Conservation (phyloP, 179 eudicot species). For the Beta lomatogona region DNA sequence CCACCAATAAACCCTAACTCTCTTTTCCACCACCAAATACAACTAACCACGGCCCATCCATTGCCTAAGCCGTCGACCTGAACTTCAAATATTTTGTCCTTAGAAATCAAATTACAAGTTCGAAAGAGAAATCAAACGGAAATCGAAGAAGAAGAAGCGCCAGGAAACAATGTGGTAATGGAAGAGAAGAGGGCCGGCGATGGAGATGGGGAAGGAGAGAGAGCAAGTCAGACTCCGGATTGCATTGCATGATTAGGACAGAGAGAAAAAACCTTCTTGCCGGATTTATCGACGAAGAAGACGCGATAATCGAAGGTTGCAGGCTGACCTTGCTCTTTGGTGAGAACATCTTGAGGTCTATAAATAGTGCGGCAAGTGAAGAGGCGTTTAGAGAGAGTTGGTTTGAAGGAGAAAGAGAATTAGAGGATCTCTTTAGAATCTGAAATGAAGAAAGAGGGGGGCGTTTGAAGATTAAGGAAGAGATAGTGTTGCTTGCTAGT, state of each 20-base stretch:
- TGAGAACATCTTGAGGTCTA: conserved; percentile 48
- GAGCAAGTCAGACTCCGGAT: background rate
- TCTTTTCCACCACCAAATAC: no score
- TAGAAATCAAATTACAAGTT: no score
- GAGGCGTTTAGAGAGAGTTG: conserved; percentile 41
- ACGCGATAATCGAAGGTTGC: conserved; percentile 85
- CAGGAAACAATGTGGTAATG: no score
- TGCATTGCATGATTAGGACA: background rate
- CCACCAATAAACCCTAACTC: no score
- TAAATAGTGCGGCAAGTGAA: conserved; percentile 61
- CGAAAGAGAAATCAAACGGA: no score
- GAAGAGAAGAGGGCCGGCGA: no score
- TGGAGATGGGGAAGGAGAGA: no score
- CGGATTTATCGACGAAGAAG: conserved; percentile 71
- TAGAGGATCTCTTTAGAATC: conserved; percentile 28
- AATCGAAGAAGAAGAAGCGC: no score
- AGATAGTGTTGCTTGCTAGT: conserved; percentile 39
- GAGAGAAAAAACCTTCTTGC: conserved; percentile 59
- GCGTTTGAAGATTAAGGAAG: conserved; percentile 46
- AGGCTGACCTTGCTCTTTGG: conserved; percentile 57
- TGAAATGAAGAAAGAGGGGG: conserved; percentile 28
- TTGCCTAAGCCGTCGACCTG: no score
- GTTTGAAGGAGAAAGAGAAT: conserved; percentile 35
- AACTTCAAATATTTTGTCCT: no score
- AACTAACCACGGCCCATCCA: no score